A percentile compares a stretch with the other conserved stretches of the same genome.
phyloP scores from a whole-genome alignment of 129 eudicot species.

The Dittrichia graveolens region DNA sequence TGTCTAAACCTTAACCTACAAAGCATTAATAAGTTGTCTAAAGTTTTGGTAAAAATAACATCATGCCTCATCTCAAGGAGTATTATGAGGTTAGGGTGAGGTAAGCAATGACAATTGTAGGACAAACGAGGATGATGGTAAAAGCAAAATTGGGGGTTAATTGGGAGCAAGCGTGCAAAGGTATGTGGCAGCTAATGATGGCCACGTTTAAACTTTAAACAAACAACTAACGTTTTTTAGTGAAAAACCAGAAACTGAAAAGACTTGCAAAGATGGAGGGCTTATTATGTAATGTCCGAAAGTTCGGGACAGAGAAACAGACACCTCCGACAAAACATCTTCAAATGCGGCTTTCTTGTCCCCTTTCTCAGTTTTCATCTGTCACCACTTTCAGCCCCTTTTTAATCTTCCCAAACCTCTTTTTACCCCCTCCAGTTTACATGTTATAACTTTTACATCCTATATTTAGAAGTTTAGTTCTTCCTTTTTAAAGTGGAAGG shows the following conservation, averaged over 20 bases:
- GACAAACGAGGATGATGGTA: conserved; percentile 20
- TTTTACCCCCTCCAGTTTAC: conserved; percentile 14
- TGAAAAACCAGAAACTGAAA: conserved; percentile 22
- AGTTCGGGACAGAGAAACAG: conserved; percentile 21
- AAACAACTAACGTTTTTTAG: conserved; percentile 20
- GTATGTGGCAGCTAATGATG: conserved; percentile 36
- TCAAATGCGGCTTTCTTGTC: conserved; percentile 29
- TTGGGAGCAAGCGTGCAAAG: conserved; percentile 37
- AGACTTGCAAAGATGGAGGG: conserved; percentile 24
- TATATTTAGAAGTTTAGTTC: neutral
- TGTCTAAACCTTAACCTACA: neutral
- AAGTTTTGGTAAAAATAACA: neutral
- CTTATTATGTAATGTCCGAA: conserved; percentile 6
- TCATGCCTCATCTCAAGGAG: neutral
- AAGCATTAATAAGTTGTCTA: neutral
- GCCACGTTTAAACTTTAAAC: conserved; percentile 19
- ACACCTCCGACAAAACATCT: conserved; percentile 31
- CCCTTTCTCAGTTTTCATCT: conserved; percentile 25
- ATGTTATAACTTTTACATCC: neutral
- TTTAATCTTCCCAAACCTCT: neutral
- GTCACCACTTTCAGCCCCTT: conserved; percentile 22
- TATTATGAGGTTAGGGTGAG: conserved; percentile 24
- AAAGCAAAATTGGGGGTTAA: conserved; percentile 24
- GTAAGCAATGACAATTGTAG: conserved; percentile 40
- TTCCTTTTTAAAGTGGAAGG: no score